Evolutionary conservation across 148 eudicot species (phyloP).

Genomic region (Amaranthus palmeri): DNA sequence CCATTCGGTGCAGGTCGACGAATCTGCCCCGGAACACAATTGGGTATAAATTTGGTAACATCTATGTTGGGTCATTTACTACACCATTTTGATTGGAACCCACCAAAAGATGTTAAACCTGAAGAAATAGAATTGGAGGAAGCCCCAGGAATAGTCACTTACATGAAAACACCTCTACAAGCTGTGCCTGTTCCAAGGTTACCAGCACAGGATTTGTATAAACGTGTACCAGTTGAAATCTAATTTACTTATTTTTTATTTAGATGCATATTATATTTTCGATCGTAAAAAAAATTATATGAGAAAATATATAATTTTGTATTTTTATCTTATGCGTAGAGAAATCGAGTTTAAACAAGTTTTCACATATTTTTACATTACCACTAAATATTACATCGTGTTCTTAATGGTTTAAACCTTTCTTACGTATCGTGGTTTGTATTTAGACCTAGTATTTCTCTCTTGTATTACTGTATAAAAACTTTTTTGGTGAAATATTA

Average conservation of each 20-base stretch:
- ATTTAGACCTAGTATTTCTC: too few relatives aligned
- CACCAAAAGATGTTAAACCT: conserved; percentile 43
- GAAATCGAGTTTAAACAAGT: conserved; percentile 1
- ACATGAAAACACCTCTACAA: conserved; percentile 61
- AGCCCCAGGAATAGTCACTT: conserved; percentile 66
- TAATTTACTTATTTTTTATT: conserved; percentile 8
- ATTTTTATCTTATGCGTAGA: not conserved
- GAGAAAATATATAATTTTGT: conserved; percentile 4
- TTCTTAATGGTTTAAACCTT: too few relatives aligned
- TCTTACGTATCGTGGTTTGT: too few relatives aligned
- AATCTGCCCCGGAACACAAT: conserved; percentile 73
- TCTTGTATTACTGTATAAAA: too few relatives aligned
- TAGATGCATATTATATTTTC: not conserved
- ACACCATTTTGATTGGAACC: conserved; percentile 69
- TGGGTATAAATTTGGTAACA: conserved; percentile 67
- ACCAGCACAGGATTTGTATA: conserved; percentile 44
- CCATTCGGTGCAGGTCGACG: conserved; percentile 85
- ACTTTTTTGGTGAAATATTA: too few relatives aligned
- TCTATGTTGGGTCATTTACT: conserved; percentile 73
- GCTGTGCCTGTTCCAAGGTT: conserved; percentile 61
- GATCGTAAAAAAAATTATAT: not conserved
- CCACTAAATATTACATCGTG: too few relatives aligned
- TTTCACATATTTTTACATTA: too few relatives aligned
- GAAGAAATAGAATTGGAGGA: conserved; percentile 70
- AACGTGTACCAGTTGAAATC: conserved; percentile 46